Evolutionary conservation across 371 early-diverging fungal species (phyloP).

Genomic region (Homolaphlyctis polyrhiza): DNA sequence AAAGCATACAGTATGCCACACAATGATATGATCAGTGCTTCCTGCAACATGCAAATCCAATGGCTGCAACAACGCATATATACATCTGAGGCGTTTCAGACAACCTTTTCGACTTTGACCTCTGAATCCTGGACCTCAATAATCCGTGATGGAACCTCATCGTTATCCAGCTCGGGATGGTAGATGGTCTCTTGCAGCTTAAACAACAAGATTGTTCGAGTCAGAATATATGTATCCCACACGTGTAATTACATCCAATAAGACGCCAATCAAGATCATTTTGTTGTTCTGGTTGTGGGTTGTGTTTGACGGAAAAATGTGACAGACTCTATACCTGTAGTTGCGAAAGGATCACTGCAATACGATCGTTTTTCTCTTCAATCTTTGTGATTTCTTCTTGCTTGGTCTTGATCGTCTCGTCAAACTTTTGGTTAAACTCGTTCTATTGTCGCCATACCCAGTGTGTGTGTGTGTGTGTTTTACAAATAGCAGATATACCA

Average conservation of each 20-base stretch:
- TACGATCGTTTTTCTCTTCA: conserved; percentile 51
- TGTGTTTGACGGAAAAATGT: background rate
- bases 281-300: no score
- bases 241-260: no score
- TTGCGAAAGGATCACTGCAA: conserved; percentile 37
- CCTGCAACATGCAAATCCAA: background rate
- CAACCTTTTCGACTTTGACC: conserved; percentile 40
- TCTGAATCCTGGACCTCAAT: conserved; percentile 41
- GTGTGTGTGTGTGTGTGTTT: conserved; percentile 9
- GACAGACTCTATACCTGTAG: conserved; percentile 18
- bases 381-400: conserved; percentile 45
- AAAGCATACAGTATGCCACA: background rate
- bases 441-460: conserved; percentile 37
- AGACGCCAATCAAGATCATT: no score
- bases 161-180: conserved; percentile 39
- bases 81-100: no score
- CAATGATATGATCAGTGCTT: background rate
- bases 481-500: no score
- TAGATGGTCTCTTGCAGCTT: conserved; percentile 36
- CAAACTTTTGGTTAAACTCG: conserved; percentile 42
- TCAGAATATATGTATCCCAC: no score
- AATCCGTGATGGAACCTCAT: conserved; percentile 46
- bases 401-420: conserved; percentile 34
- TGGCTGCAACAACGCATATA: no score
- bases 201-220: background rate